A percentile compares a stretch with the other conserved stretches of the same genome.
These are phyloP conservation scores for Boletus rubescentipes DNA, from an alignment of 768 basidiomycete genomes.

Conservation along the genomic window DNA sequence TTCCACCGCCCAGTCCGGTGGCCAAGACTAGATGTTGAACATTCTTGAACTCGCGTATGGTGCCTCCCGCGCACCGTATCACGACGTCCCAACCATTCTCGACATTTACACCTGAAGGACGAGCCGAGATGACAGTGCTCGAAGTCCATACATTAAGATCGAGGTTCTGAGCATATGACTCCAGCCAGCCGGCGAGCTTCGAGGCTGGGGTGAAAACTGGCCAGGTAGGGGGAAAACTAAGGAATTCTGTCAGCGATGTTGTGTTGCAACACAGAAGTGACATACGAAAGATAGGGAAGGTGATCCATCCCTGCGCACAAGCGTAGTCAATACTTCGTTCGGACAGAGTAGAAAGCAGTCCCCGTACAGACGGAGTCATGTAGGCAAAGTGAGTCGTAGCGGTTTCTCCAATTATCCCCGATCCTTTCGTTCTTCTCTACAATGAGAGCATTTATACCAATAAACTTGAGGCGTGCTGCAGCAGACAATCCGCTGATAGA, in stretches of 20 bases:
- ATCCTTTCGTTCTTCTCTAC: constrained; percentile 51
- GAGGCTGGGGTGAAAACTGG: constrained; percentile 47
- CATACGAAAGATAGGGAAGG: constrained; percentile 47
- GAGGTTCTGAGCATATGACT: constrained; percentile 52
- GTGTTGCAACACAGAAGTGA: background rate
- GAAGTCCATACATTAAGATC: constrained; percentile 64
- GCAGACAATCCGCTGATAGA: constrained; percentile 16
- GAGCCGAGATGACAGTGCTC: constrained; percentile 35
- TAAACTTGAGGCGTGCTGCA: constrained; percentile 57
- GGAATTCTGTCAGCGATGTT: background rate
- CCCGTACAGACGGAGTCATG: constrained; percentile 44
- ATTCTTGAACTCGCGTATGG: constrained; percentile 30
- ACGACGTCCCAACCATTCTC: constrained; percentile 43
- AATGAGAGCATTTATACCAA: constrained; percentile 53
- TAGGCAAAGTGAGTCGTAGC: constrained; percentile 56
- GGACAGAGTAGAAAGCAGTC: background rate
- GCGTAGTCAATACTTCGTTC: background rate
- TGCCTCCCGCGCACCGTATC: constrained; percentile 31
- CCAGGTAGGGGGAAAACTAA: constrained; percentile 54
- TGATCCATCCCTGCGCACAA: constrained; percentile 1
- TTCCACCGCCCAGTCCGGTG: constrained; percentile 44
- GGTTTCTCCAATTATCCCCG: constrained; percentile 56
- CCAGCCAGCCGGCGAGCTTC: constrained; percentile 60
- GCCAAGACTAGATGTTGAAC: constrained; percentile 54
- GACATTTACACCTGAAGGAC: constrained; percentile 29